Evolutionary conservation across 805 yeast species (phyloP).

Genomic region (Helenozyma baotianmanensis): DNA sequence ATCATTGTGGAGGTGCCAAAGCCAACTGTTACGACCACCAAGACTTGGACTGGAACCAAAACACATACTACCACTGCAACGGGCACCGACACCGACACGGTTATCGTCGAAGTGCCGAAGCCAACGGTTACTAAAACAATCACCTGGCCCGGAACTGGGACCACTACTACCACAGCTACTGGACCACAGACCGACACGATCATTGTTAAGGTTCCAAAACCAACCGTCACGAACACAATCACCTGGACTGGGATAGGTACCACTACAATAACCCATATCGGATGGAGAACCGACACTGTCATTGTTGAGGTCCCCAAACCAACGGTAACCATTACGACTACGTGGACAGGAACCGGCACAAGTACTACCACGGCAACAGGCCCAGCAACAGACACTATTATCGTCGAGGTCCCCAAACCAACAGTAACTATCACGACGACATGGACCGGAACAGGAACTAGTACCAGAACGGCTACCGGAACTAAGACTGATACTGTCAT

Average conservation of each 20-base stretch:
- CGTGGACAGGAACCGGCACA: conserved; percentile 3
- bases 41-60: conserved; percentile 5
- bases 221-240: background rate
- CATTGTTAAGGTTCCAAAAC: no score
- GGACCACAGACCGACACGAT: no score
- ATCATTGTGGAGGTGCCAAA: no score
- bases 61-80: background rate
- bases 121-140: background rate
- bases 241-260: conserved; percentile 6
- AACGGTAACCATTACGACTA: conserved; percentile 2
- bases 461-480: no score
- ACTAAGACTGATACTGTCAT: background rate
- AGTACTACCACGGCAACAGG: no score
- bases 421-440: background rate
- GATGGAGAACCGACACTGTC: conserved; percentile 2
- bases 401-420: background rate
- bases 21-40: background rate
- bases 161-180: no score
- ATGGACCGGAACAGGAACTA: conserved; percentile 6
- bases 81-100: background rate
- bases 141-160: no score
- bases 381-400: no score
- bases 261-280: no score
- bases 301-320: conserved; percentile 6
- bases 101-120: background rate